Base-by-base conservation (phyloP, 768 basidiomycete genomes). In the Calocera cornea region DNA sequence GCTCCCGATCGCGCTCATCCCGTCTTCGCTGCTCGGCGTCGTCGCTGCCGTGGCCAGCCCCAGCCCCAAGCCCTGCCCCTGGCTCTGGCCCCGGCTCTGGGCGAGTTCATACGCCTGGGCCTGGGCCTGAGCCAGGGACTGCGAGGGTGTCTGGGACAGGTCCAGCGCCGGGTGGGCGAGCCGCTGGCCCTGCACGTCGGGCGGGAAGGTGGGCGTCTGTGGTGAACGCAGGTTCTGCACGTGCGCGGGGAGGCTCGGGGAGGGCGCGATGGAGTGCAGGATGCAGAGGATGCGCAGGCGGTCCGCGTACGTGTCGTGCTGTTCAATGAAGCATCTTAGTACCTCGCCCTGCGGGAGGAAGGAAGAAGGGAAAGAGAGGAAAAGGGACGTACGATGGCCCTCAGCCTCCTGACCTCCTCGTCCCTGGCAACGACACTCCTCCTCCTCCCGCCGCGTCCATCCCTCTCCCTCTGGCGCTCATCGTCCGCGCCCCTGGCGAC, bases 261-360 rank as follows among this genome's bases (percentile, higher is more conserved):
- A 27, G 31, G 54, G 54, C 16, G 54, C 54, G 75, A 93, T 91
- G 75, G 86, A 88, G 79, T 93, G 93, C 70, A 92, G 92, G 70
- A 90, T 82, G 72, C 89, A 90, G 66, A 95, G 83, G 73, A 95
- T 93, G 73, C 90, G 89, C 88, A 95, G 92, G 65, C 93, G 85
- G 76, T 95, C 91, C 68, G 90, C 91, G 76, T 95, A 95, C 10
- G 93, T 95, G 76, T 95, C 93, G 74, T 95, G 93, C 92, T 94
- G 41, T 34, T 0, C 14, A 0, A 0, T 33, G 2, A 2, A 31
- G 50, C n/a, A 27, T 3, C 11, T 2, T 29, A 12, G 17, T 34
- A 38, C 19, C 31, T 44, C 64, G 64, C 27, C n/a, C 47, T 31
- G 19, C 38, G 34, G 41, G 34, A 2, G 36, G 22, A 33, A 49